phyloP scores from a whole-genome alignment of 768 basidiomycete species.

The Amanita phalloides region DNA sequence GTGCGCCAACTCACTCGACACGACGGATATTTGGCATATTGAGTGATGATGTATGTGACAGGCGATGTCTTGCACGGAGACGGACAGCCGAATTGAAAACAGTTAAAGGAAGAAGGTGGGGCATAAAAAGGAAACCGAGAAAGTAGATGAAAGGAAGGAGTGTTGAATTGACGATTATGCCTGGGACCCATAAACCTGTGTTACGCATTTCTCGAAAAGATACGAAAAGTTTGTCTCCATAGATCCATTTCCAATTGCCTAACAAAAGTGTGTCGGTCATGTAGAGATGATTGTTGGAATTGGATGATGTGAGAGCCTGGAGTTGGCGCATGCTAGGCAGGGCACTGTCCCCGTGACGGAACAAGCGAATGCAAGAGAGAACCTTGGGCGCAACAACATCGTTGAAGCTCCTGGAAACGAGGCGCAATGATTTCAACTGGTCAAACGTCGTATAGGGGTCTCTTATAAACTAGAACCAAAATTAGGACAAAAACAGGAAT shows the following conservation, averaged over 20 bases:
- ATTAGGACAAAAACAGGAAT: neutral
- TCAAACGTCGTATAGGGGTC: slow-evolving; percentile 4
- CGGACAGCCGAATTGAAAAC: neutral
- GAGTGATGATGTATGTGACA: neutral
- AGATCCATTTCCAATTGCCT: slow-evolving; percentile 1
- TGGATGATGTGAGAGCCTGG: neutral
- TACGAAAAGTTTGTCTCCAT: neutral
- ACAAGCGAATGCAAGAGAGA: neutral
- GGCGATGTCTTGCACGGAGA: neutral
- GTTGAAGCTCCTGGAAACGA: neutral
- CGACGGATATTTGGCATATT: slow-evolving; percentile 2
- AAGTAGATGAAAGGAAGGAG: slow-evolving; percentile 2
- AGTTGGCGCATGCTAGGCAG: neutral
- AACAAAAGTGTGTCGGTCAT: neutral
- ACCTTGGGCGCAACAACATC: neutral
- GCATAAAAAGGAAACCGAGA: neutral
- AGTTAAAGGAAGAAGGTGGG: neutral
- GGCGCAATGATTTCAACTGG: neutral
- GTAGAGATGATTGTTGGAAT: neutral
- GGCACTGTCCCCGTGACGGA: neutral
- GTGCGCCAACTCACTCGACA: neutral
- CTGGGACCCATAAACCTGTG: neutral
- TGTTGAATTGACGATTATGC: neutral
- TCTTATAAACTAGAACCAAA: neutral
- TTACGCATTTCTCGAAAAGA: slow-evolving; percentile 4